phyloP scores from a whole-genome alignment of 2,329 filamentous ascomycete species.

The Chaetomiaceae sp. region DNA sequence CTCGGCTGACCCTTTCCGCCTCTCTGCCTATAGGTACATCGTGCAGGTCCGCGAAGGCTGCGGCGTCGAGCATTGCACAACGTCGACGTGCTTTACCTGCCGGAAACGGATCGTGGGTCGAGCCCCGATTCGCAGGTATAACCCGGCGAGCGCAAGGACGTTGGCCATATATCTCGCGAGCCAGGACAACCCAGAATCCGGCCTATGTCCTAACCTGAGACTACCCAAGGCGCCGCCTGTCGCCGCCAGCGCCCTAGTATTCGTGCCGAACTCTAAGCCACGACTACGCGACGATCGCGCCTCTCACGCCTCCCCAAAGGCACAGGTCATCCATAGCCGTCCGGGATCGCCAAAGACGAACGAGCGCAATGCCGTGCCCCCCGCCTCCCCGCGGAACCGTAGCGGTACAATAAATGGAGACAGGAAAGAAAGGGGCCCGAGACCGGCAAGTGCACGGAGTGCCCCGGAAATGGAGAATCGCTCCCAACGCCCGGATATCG shows the following conservation, averaged over 20 bases:
- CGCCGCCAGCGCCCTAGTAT: slow-evolving; percentile 45
- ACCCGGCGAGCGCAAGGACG: slow-evolving; percentile 73
- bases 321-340: slow-evolving; percentile 18
- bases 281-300: slow-evolving; percentile 15
- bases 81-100: slow-evolving; percentile 75
- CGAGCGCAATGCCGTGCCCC: slow-evolving; percentile 1
- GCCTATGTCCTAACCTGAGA: slow-evolving; percentile 57
- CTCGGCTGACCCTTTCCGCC: slow-evolving; percentile 5
- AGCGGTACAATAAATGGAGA: neutral
- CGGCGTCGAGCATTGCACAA: slow-evolving; percentile 62
- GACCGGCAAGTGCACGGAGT: slow-evolving; percentile 1
- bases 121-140: slow-evolving; percentile 72
- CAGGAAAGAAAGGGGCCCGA: slow-evolving; percentile 7
- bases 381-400: neutral
- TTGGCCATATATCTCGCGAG: slow-evolving; percentile 76
- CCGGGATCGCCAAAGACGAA: slow-evolving; percentile 16
- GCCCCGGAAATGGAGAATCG: slow-evolving; percentile 7
- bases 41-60: slow-evolving; percentile 81
- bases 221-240: slow-evolving; percentile 42
- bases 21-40: slow-evolving; percentile 62
- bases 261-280: slow-evolving; percentile 36
- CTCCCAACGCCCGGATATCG: slow-evolving; percentile 30
- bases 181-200: slow-evolving; percentile 68
- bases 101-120: slow-evolving; percentile 63
- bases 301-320: slow-evolving; percentile 13